Conservation (phyloP, 2,329 filamentous ascomycete genomes). For the Tympanopsis confertula region DNA sequence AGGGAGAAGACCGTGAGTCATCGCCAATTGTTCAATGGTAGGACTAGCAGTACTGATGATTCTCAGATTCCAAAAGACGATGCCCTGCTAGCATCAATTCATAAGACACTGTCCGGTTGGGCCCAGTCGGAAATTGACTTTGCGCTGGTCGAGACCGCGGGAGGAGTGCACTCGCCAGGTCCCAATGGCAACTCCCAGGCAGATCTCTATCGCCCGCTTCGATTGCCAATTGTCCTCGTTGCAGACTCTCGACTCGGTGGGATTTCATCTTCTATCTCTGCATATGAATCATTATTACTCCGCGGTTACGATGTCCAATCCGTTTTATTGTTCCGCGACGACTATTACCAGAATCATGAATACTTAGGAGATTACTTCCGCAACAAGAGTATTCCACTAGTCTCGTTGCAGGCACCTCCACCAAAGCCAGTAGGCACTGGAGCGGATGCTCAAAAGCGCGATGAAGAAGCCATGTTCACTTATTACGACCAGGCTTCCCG, state of each 20-base stretch:
- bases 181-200: slow-evolving; percentile 54
- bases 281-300: slow-evolving; percentile 50
- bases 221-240: slow-evolving; percentile 48
- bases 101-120: slow-evolving; percentile 18
- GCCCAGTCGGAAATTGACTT: slow-evolving; percentile 20
- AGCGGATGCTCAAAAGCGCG: slow-evolving; percentile 22
- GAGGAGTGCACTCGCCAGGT: slow-evolving; percentile 53
- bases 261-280: slow-evolving; percentile 53
- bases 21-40: too few relatives aligned
- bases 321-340: slow-evolving; percentile 44
- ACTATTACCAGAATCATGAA: slow-evolving; percentile 44
- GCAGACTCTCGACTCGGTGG: slow-evolving; percentile 52
- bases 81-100: slow-evolving; percentile 24
- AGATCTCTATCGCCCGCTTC: slow-evolving; percentile 50
- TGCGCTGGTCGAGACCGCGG: slow-evolving; percentile 51
- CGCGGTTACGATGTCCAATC: slow-evolving; percentile 53
- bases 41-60: too few relatives aligned
- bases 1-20: slow-evolving; percentile 5
- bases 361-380: slow-evolving; percentile 47
- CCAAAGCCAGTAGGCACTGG: slow-evolving; percentile 9
- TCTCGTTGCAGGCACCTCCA: slow-evolving; percentile 41
- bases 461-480: slow-evolving; percentile 33
- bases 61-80: slow-evolving; percentile 12
- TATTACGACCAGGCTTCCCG: slow-evolving; percentile 38
- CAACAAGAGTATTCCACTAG: slow-evolving; percentile 33